Conservation (phyloP, 139 green algal genomes). For the Chlorella sp. region DNA sequence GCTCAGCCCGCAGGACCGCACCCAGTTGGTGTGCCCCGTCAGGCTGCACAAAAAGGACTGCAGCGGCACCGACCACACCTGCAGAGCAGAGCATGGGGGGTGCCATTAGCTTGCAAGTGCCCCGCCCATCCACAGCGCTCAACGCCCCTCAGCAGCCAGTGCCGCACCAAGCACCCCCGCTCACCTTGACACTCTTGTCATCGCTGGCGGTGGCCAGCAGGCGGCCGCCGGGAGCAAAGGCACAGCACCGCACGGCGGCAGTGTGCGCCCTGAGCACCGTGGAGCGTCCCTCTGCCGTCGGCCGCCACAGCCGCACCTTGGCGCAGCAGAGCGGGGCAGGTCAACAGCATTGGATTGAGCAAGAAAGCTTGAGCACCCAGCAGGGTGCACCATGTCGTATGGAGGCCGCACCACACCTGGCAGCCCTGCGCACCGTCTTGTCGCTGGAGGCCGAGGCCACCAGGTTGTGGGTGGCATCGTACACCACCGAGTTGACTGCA, state of each 20-base stretch:
- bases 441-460: conserved; percentile 91
- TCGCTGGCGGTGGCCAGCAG: conserved; percentile 82
- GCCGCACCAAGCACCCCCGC: background rate
- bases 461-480: conserved; percentile 67
- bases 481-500: conserved; percentile 84
- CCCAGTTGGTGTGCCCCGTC: conserved; percentile 90
- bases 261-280: conserved; percentile 88
- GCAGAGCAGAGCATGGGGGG: too few species aligned
- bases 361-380: too few species aligned
- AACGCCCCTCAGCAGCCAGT: too few species aligned
- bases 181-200: conserved; percentile 92
- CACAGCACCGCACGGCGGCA: conserved; percentile 80
- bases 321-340: too few species aligned
- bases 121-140: too few species aligned
- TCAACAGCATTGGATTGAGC: too few species aligned
- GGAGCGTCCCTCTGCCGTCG: conserved; percentile 87
- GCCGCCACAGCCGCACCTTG: conserved; percentile 77
- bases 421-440: conserved; percentile 60
- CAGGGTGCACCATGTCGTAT: too few species aligned
- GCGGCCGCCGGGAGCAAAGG: conserved; percentile 80
- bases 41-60: conserved; percentile 87
- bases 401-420: too few species aligned
- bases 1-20: conserved; percentile 76
- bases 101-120: too few species aligned
- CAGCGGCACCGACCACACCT: conserved; percentile 84